Evolutionary conservation across 192 early-diverging fungal genomes (phyloP), one percentile per base, ranked within the genome.

Genomic region (Coemansia sp.): DNA sequence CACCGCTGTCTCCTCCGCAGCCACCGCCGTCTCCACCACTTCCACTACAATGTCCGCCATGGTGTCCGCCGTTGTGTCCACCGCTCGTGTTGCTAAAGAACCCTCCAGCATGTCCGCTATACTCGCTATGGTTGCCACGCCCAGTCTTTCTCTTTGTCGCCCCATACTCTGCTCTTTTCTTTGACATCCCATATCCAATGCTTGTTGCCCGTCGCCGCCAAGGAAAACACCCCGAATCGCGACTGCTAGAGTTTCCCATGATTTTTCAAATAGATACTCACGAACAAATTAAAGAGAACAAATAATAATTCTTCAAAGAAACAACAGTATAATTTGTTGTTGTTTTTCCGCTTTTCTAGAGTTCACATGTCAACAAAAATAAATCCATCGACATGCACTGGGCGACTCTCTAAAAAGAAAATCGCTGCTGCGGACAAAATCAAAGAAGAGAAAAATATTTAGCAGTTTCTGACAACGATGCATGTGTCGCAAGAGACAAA

Each of bases 161-260:
- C 31, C 31, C 31, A 35, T 35, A 35, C 31, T 6, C 31, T 8
- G 31, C 6, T 8, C 6, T 8, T 35, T 35, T 35, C 31, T 35
- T 35, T 35, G 31, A 8, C 31, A 35, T 35, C 8, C 31, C 31
- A 9, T 35, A 35, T 6, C 31, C 31, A 35, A 35, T 8, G 31
- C 31, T 35, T 6, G 31, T 35, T 45, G 16, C 41, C 14, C 41
- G 41, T 45, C 41, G 7, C 16, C 4, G 41, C 11, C 52, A 27
- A 27, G 52, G 22, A n/a, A 23, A 54, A 27, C 52, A 54, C 12
- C 19, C 52, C 22, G 23, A 29, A 16, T 23, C 22, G 45, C 41
- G 58, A 26, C 59, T 61, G 19, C 47, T 61, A 4, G 59, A 61
- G 11, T 61, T 61, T 4, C 59, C 59, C 59, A 61, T 61, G 39